A percentile compares a stretch with the other conserved stretches of the same genome.
phyloP scores from a whole-genome alignment of 2,329 filamentous ascomycete genomes.

The Tothia fuscella region DNA sequence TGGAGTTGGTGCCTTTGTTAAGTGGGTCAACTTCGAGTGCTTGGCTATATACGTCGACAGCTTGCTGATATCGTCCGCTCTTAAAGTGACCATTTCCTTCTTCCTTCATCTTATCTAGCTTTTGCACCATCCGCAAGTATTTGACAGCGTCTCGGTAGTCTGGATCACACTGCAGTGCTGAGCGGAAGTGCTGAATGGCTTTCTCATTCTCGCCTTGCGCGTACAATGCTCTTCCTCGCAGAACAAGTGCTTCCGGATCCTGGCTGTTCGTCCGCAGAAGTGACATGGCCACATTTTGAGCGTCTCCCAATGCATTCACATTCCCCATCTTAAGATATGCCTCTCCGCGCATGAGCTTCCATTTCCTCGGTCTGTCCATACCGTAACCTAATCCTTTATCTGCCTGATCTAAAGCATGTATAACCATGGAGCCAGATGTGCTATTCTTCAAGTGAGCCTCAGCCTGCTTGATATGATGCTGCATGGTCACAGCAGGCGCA shows the following conservation, averaged over 20 bases:
- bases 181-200: slow-evolving; percentile 81
- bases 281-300: slow-evolving; percentile 82
- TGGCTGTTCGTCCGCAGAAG: slow-evolving; percentile 76
- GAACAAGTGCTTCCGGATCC: slow-evolving; percentile 85
- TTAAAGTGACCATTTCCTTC: slow-evolving; percentile 90
- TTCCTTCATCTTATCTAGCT: slow-evolving; percentile 84
- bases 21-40: slow-evolving; percentile 75
- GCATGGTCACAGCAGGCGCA: slow-evolving; percentile 72
- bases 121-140: slow-evolving; percentile 80
- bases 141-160: slow-evolving; percentile 83
- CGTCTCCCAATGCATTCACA: slow-evolving; percentile 77
- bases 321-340: slow-evolving; percentile 89
- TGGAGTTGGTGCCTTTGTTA: slow-evolving; percentile 89
- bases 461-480: slow-evolving; percentile 67
- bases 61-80: slow-evolving; percentile 63
- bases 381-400: slow-evolving; percentile 64
- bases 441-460: slow-evolving; percentile 64
- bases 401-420: slow-evolving; percentile 84
- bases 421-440: slow-evolving; percentile 76
- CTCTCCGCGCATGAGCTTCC: slow-evolving; percentile 85
- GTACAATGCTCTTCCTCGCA: slow-evolving; percentile 79
- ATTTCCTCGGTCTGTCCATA: slow-evolving; percentile 78
- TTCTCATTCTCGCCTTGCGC: slow-evolving; percentile 90
- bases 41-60: slow-evolving; percentile 72
- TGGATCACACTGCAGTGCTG: slow-evolving; percentile 80